Evolutionary conservation across 2,329 filamentous ascomycete genomes (phyloP).

Genomic region (Colletotrichum salicis): DNA sequence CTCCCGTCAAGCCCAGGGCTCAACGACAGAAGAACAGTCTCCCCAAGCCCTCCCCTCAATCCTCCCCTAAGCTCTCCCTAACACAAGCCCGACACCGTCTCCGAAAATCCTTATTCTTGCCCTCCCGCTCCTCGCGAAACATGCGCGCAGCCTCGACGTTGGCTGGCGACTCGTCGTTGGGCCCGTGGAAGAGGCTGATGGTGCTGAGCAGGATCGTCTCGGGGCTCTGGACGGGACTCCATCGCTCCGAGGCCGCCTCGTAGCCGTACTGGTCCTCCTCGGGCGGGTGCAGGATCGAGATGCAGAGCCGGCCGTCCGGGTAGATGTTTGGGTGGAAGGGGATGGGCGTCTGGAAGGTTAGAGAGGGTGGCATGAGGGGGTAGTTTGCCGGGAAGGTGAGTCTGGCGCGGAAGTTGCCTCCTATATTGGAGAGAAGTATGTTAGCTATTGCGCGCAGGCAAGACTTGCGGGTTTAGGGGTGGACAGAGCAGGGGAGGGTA

Average conservation of each 20-base stretch:
- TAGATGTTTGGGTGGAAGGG: constrained; percentile 97
- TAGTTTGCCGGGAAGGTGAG: constrained; percentile 88
- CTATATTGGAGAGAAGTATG: constrained; percentile 54
- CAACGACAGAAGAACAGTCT: not conserved
- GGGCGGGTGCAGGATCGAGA: constrained; percentile 95
- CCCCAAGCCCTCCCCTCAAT: constrained; percentile 49
- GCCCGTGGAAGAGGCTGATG: constrained; percentile 90
- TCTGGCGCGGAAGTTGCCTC: constrained; percentile 89
- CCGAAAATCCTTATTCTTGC: constrained; percentile 76
- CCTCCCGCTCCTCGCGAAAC: constrained; percentile 80
- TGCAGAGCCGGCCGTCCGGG: constrained; percentile 87
- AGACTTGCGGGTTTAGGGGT: not conserved
- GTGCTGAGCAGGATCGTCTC: constrained; percentile 94
- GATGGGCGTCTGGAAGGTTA: constrained; percentile 86
- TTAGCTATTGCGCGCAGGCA: not conserved
- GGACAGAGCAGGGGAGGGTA: not conserved
- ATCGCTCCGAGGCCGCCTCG: constrained; percentile 88
- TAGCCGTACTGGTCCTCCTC: constrained; percentile 96
- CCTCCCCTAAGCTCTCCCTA: constrained; percentile 81
- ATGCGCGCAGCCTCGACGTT: constrained; percentile 93
- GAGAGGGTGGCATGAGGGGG: constrained; percentile 86
- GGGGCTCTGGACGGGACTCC: constrained; percentile 93
- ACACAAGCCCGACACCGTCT: constrained; percentile 82
- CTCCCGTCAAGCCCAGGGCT: not conserved
- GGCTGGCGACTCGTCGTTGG: constrained; percentile 94